phyloP scores from a whole-genome alignment of 2,329 filamentous ascomycete genomes.

The Fusarium burgessii region DNA sequence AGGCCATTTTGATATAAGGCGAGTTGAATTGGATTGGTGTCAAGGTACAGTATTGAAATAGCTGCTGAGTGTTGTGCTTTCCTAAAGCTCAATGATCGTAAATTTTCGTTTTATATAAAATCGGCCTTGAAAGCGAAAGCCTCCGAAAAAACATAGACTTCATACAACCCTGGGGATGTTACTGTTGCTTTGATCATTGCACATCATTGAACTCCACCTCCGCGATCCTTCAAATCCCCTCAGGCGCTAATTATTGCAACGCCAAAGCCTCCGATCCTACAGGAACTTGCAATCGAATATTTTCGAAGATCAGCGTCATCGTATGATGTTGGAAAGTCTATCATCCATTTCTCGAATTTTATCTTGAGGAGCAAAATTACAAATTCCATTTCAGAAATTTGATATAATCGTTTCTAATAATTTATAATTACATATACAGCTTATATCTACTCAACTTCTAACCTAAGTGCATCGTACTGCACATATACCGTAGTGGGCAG shows the following conservation, averaged over 20 bases:
- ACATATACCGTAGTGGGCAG: conserved; percentile 68
- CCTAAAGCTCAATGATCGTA: neutral
- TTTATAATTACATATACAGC: neutral
- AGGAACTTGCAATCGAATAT: neutral
- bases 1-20: conserved; percentile 50
- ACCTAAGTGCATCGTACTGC: conserved; percentile 73
- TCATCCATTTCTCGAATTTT: conserved; percentile 7
- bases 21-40: neutral
- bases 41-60: neutral
- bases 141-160: conserved; percentile 18
- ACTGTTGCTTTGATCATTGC: conserved; percentile 1
- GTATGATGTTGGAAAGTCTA: conserved; percentile 17
- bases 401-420: neutral
- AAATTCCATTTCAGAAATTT: neutral
- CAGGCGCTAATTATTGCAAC: neutral
- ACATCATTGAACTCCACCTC: conserved; percentile 9
- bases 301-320: conserved; percentile 1
- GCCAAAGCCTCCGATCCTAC: conserved; percentile 34
- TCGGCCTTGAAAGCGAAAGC: conserved; percentile 8
- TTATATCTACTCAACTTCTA: conserved; percentile 61
- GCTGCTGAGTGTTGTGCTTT: neutral
- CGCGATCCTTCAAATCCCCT: conserved; percentile 6
- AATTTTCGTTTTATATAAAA: conserved; percentile 4
- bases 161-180: neutral
- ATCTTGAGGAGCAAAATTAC: neutral